These are phyloP conservation scores for Trichoderma koningiopsis DNA, from an alignment of 2,329 filamentous ascomycete genomes.

Conservation along the genomic window DNA sequence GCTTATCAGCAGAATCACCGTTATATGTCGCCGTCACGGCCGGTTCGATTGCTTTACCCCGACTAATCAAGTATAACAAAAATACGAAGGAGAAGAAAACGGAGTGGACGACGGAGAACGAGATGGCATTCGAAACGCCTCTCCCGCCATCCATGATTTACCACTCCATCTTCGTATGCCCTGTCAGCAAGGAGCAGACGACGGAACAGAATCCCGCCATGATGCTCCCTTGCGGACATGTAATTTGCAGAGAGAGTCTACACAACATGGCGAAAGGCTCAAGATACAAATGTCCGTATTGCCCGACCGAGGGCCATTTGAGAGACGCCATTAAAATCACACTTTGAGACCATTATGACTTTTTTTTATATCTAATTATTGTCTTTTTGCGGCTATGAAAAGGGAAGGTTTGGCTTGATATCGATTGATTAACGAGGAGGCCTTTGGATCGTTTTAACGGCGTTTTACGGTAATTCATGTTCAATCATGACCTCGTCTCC, in stretches of 20 bases:
- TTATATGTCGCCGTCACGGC: conserved; percentile 92
- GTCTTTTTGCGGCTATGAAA: background rate
- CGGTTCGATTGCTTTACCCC: conserved; percentile 86
- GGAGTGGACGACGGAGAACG: conserved; percentile 90
- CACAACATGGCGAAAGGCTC: conserved; percentile 76
- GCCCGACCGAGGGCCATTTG: conserved; percentile 77
- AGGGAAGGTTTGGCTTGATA: background rate
- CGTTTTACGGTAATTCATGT: background rate
- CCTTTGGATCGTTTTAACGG: background rate
- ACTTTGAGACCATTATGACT: conserved; percentile 45
- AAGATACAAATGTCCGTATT: conserved; percentile 95
- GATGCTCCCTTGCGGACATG: conserved; percentile 95
- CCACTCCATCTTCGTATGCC: conserved; percentile 97
- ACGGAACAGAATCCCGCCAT: conserved; percentile 93
- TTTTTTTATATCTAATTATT: no score
- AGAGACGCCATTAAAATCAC: conserved; percentile 76
- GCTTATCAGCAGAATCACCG: conserved; percentile 86
- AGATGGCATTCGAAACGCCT: conserved; percentile 77
- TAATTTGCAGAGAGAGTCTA: conserved; percentile 83
- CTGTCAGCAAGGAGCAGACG: conserved; percentile 93
- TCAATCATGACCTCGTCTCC: background rate
- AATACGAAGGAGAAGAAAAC: conserved; percentile 89
- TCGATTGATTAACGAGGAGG: background rate
- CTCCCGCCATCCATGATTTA: conserved; percentile 68
- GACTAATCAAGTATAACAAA: conserved; percentile 81